Evolutionary conservation across 495 filamentous ascomycete genomes (phyloP), one percentile per base, ranked within the genome.

Genomic region (Aspergillus saccharolyticus): DNA sequence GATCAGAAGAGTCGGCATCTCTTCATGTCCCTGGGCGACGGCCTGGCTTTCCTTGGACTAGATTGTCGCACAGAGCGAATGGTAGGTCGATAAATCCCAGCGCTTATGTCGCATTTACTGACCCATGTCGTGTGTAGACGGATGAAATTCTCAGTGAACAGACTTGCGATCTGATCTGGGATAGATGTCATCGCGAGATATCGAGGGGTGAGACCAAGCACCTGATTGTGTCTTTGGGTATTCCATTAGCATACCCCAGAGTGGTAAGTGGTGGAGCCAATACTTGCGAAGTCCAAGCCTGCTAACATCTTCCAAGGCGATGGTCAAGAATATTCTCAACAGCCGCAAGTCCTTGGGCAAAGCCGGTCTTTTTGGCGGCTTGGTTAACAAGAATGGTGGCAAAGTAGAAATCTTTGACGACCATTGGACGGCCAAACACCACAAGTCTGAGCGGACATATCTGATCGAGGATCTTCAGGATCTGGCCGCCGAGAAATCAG

Each of bases 371-470:
- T 79, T 97, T 44, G 89, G 90, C 25, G 81, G 84, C 7, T 80
- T 97, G 48, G 75, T 96, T 17, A 97, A 96, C 70, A 88, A 85
- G 54, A 90, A 95, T 64, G 92, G 96, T 65, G 92, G 90, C 53
- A 91, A 90, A 44, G 89, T 96, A 6, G 95, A 97, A 71, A 89
- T 98, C 16, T 79, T 96, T 24, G 94, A 97, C 71, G 94, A 98
- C 69, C 93, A 97, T 66, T 98, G 94, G 94, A 96, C 94, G 3
- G 92, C 94, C 19, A 95, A 89, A 63, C 87, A 91, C 65, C 90
- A 96, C 72, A 97, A 97, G 67, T 70, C 76, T 12, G 94, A 98
- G 73, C 83, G 94, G 28, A 88, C 85, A 60, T 88, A 87, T 75
- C 81, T 97, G 60, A 84, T 98, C 33, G 85, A 93, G 63, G 89